Evolutionary conservation across 345 rosid genomes (phyloP).

Genomic region (Populus davidiana): DNA sequence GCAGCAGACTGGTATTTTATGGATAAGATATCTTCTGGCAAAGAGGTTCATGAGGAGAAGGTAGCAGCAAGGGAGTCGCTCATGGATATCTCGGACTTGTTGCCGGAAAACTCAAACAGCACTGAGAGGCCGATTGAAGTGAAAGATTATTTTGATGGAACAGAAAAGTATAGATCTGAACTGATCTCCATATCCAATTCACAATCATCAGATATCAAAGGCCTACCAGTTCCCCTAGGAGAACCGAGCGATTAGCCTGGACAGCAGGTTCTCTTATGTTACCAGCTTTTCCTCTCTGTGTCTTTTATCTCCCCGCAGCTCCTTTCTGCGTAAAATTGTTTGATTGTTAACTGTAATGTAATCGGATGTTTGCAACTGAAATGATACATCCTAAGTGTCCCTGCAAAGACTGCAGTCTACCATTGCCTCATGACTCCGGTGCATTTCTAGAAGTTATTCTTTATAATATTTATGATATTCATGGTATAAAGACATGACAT

Average conservation of each 20-base stretch:
- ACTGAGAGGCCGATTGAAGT: neutral
- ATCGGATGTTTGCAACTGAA: too few relatives aligned
- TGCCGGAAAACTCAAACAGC: neutral
- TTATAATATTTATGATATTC: too few relatives aligned
- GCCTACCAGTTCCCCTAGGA: neutral
- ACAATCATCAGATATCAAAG: conserved; percentile 10
- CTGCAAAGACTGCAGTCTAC: too few relatives aligned
- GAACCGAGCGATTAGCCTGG: neutral
- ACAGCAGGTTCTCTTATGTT: neutral
- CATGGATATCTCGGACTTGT: conserved; percentile 20
- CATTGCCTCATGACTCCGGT: too few relatives aligned
- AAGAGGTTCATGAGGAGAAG: conserved; percentile 3
- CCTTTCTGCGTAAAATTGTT: too few relatives aligned
- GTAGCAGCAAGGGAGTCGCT: conserved; percentile 32
- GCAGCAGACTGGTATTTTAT: conserved; percentile 16
- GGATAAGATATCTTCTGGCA: conserved; percentile 24
- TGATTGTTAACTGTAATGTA: too few relatives aligned
- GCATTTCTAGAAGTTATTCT: too few relatives aligned
- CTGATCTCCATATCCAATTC: conserved; percentile 25
- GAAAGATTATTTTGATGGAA: conserved; percentile 16
- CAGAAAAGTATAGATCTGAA: conserved; percentile 26
- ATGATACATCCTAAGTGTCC: too few relatives aligned
- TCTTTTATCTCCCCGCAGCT: too few relatives aligned
- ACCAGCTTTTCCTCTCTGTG: too few relatives aligned
- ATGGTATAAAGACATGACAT: too few relatives aligned